phyloP scores from a whole-genome alignment of 1,284 basidiomycete species.

The Amylostereum chailletii region DNA sequence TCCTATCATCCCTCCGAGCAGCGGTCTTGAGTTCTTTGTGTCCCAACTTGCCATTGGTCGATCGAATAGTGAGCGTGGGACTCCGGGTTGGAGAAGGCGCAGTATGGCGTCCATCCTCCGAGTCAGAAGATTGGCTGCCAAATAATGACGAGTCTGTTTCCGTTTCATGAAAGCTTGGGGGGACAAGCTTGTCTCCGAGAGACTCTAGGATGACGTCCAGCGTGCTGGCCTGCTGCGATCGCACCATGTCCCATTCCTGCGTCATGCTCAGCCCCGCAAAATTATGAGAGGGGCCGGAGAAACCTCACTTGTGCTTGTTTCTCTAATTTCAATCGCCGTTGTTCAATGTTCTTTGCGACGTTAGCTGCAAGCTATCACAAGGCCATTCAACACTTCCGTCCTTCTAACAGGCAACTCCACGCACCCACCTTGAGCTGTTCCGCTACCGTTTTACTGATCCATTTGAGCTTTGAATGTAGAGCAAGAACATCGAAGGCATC shows the following conservation, averaged over 20 bases:
- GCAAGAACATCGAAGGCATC: constrained; percentile 61
- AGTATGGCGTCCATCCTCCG: constrained; percentile 18
- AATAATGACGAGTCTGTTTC: constrained; percentile 64
- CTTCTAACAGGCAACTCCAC: neutral
- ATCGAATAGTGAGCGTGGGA: constrained; percentile 20
- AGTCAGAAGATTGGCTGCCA: constrained; percentile 58
- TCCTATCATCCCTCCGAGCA: constrained; percentile 33
- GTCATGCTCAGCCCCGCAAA: neutral
- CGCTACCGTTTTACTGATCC: constrained; percentile 62
- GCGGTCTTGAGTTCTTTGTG: constrained; percentile 17
- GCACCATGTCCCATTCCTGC: constrained; percentile 63
- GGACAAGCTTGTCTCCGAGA: constrained; percentile 61
- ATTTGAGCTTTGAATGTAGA: constrained; percentile 67
- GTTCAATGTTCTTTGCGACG: constrained; percentile 65
- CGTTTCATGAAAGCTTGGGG: constrained; percentile 64
- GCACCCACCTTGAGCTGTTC: constrained; percentile 61
- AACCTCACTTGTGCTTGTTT: constrained; percentile 51
- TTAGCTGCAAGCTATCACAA: constrained; percentile 50
- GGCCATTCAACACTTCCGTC: no score
- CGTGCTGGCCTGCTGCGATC: constrained; percentile 46
- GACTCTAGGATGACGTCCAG: constrained; percentile 65
- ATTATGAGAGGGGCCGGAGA: neutral
- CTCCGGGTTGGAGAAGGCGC: constrained; percentile 16
- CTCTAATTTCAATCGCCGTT: constrained; percentile 50
- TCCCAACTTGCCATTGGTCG: constrained; percentile 4